Base-by-base conservation (phyloP, 2,329 filamentous ascomycete genomes). In the Cladosporium cucumerinum region DNA sequence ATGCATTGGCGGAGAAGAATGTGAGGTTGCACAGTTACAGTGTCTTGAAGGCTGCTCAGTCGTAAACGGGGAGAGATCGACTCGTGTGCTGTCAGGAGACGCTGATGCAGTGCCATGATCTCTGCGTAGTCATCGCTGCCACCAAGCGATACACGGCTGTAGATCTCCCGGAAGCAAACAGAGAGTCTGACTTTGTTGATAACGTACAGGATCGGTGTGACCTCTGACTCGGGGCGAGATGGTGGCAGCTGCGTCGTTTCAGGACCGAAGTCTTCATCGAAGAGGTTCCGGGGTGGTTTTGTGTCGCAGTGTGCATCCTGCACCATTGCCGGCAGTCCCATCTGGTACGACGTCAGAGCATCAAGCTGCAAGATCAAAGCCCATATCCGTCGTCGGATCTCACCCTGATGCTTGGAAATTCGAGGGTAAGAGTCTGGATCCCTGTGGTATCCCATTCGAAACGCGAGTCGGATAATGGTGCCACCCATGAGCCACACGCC, bases 361-460 rank as follows among this genome's bases (percentile, higher is more conserved):
- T 58, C 55, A 11, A 58, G 55, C 32, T 58, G 55, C 25, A 58
- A 12, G 36, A 58, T 36, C n/a, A 58, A 43, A 18, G 32, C 32
- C 55, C 55, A 58, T n/a, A 46, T 36, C 8, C 55, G 32, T 30
- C 55, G 55, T 21, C 55, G 21, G 14, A 58, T 58, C 34, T 58
- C 55, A 18, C 55, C 55, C 21, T 58, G 26, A n/a, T 32, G 34
- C 16, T 25, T 25, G 8, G 55, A 58, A 2, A 58, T 58, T 8
- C 36, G 32, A 46, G 55, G 55, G 36, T 58, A 58, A 26, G 28
- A 18, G n/a, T 25, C 36, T 18, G 55, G 55, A 6, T 58, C 55
- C 10, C 55, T 11, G 32, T 58, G 55, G 25, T 58, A 58, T n/a
- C 55, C 55, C 36, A 58, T 36, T 3, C 55, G 55, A n/a, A 58